Percentiles rank a stretch among this genome's conserved stretches.
These are phyloP conservation scores for Penicillium sp. DNA, from an alignment of 2,329 filamentous ascomycete genomes.

Conservation along the genomic window DNA sequence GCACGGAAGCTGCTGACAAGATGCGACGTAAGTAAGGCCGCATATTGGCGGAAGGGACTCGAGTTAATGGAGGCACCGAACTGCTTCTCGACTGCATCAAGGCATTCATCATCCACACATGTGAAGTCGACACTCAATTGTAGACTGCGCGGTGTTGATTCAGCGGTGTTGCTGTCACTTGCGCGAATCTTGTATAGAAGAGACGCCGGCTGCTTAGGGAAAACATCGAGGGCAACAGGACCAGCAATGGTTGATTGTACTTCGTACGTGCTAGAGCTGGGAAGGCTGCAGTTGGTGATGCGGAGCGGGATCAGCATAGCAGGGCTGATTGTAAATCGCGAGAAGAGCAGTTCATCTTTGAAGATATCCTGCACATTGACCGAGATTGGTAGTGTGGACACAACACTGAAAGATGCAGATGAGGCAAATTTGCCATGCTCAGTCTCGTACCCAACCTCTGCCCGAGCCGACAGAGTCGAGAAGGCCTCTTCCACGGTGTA, in stretches of 20 bases:
- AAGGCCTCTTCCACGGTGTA: slow-evolving; percentile 82
- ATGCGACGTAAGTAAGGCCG: slow-evolving; percentile 54
- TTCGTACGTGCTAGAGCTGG: slow-evolving; percentile 67
- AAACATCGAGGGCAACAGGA: slow-evolving; percentile 60
- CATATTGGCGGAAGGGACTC: slow-evolving; percentile 50
- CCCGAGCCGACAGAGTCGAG: slow-evolving; percentile 67
- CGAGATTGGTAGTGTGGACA: slow-evolving; percentile 77
- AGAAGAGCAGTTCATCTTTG: slow-evolving; percentile 79
- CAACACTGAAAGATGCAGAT: slow-evolving; percentile 62
- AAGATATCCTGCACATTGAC: slow-evolving; percentile 98
- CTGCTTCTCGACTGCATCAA: slow-evolving; percentile 46
- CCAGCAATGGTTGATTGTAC: slow-evolving; percentile 51
- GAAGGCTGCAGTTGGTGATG: slow-evolving; percentile 69
- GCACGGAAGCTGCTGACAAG: slow-evolving; percentile 50
- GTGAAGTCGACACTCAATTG: slow-evolving; percentile 73
- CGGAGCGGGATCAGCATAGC: slow-evolving; percentile 73
- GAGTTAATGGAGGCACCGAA: slow-evolving; percentile 51
- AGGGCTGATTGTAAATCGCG: slow-evolving; percentile 86
- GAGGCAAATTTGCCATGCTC: slow-evolving; percentile 66
- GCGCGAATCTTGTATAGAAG: slow-evolving; percentile 73
- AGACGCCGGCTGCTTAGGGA: slow-evolving; percentile 77
- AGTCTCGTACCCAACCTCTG: slow-evolving; percentile 76
- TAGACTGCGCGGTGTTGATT: slow-evolving; percentile 34
- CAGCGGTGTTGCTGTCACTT: slow-evolving; percentile 15
- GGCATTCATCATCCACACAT: slow-evolving; percentile 73